These are phyloP conservation scores for Diaporthe aspalathi DNA, from an alignment of 2,329 filamentous ascomycete genomes.

Conservation along the genomic window DNA sequence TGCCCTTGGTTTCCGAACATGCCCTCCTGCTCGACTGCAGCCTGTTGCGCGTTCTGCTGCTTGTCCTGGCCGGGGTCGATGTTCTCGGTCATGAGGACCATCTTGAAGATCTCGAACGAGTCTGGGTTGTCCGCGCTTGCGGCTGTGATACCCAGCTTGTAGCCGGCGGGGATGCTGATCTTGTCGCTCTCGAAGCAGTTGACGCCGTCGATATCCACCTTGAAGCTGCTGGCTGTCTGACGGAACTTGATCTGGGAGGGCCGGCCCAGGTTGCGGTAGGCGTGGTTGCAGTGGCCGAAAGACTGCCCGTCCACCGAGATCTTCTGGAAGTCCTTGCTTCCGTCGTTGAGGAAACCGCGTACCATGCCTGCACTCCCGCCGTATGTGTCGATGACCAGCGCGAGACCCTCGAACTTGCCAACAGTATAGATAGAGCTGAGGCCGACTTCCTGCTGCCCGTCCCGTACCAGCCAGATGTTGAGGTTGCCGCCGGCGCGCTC, in stretches of 20 bases:
- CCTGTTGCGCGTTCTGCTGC: constrained; percentile 40
- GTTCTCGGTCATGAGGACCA: constrained; percentile 75
- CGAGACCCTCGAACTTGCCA: constrained; percentile 89
- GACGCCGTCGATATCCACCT: constrained; percentile 82
- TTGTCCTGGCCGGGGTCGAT: constrained; percentile 46
- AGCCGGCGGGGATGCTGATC: constrained; percentile 81
- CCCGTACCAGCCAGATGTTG: constrained; percentile 89
- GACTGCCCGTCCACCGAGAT: constrained; percentile 84
- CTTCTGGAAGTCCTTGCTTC: constrained; percentile 82
- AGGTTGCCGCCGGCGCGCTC: constrained; percentile 90
- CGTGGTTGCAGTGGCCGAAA: constrained; percentile 92
- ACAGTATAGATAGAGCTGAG: constrained; percentile 86
- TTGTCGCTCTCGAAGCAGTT: constrained; percentile 87
- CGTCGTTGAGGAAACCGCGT: constrained; percentile 94
- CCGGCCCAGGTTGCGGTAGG: constrained; percentile 90
- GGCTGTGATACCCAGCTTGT: constrained; percentile 88
- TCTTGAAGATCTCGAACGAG: constrained; percentile 92
- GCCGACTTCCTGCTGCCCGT: constrained; percentile 73
- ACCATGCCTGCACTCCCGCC: constrained; percentile 82
- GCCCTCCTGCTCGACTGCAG: constrained; percentile 37
- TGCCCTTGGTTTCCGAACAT: constrained; percentile 45
- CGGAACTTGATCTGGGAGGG: constrained; percentile 82
- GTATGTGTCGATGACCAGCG: constrained; percentile 85
- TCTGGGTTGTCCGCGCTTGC: constrained; percentile 92
- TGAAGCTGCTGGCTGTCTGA: constrained; percentile 73